Conservation (phyloP, 1,284 basidiomycete species). For the Cutaneotrichosporon dermatis region DNA sequence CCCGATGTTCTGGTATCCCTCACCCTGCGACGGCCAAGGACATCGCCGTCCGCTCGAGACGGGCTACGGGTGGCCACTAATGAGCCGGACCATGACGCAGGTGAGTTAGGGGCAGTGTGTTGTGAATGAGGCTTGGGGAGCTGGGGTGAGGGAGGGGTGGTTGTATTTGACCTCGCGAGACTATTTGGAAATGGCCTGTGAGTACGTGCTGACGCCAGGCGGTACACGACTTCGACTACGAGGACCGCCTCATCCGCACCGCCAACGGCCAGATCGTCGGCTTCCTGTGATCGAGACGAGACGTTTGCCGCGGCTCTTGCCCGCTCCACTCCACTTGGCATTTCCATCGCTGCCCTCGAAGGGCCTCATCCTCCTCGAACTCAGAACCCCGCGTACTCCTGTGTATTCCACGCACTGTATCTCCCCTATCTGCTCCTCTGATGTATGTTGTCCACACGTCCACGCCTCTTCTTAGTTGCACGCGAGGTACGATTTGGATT, state of each 20-base stretch:
- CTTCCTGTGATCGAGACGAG: neutral
- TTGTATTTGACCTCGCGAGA: too few species aligned
- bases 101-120: neutral
- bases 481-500: too few species aligned
- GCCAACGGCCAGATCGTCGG: slow-evolving; percentile 2
- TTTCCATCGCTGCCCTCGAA: neutral
- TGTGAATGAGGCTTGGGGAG: neutral
- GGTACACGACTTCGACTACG: slow-evolving; percentile 1
- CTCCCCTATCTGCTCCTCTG: too few species aligned
- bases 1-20: neutral
- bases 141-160: neutral
- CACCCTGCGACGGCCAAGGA: neutral
- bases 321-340: too few species aligned
- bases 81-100: slow-evolving; percentile 6
- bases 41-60: neutral
- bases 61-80: slow-evolving; percentile 1
- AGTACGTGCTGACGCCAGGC: neutral
- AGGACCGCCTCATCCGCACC: slow-evolving; percentile 3
- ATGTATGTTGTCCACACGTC: too few species aligned
- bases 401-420: too few species aligned
- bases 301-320: neutral
- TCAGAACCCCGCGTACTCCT: too few species aligned
- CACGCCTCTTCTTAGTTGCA: too few species aligned
- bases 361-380: too few species aligned
- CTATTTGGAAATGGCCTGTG: too few species aligned